phyloP scores from a whole-genome alignment of 768 basidiomycete species.

The Trametes cubensis region DNA sequence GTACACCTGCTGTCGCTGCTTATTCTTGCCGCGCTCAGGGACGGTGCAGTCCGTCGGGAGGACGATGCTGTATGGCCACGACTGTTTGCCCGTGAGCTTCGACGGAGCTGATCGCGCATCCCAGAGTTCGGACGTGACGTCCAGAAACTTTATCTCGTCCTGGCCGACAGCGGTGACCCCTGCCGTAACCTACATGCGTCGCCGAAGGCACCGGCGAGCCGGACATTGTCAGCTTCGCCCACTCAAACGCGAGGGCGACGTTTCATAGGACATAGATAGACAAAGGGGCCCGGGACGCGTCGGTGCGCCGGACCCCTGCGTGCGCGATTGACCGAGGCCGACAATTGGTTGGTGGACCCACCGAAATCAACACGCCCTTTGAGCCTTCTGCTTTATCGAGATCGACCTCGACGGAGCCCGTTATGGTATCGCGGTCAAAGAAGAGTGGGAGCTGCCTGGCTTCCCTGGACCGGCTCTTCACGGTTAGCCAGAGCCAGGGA shows the following conservation, averaged over 20 bases:
- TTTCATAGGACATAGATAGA: not conserved
- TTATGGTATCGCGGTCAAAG: slow-evolving; percentile 49
- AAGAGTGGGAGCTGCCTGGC: slow-evolving; percentile 48
- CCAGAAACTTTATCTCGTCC: slow-evolving; percentile 52
- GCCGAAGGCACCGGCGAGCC: not conserved
- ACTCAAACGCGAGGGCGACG: not conserved
- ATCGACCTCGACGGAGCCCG: slow-evolving; percentile 54
- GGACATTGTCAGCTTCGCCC: not conserved
- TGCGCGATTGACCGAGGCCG: no score
- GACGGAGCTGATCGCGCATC: slow-evolving; percentile 31
- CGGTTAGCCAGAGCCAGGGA: slow-evolving; percentile 51
- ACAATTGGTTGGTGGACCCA: slow-evolving; percentile 32
- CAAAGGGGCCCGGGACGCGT: not conserved
- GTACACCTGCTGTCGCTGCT: slow-evolving; percentile 38
- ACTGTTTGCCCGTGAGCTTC: slow-evolving; percentile 48
- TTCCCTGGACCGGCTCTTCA: slow-evolving; percentile 46
- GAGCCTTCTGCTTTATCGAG: slow-evolving; percentile 51
- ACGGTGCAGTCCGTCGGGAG: slow-evolving; percentile 49
- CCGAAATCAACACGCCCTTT: slow-evolving; percentile 51
- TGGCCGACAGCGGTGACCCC: slow-evolving; percentile 58
- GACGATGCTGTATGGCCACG: slow-evolving; percentile 51
- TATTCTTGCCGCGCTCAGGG: slow-evolving; percentile 38
- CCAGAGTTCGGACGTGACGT: slow-evolving; percentile 48
- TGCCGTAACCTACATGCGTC: slow-evolving; percentile 42
- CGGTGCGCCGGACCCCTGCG: no score